These are phyloP conservation scores for Saccharomycopsis sp. DNA, from an alignment of 805 yeast species.

Conservation along the genomic window DNA sequence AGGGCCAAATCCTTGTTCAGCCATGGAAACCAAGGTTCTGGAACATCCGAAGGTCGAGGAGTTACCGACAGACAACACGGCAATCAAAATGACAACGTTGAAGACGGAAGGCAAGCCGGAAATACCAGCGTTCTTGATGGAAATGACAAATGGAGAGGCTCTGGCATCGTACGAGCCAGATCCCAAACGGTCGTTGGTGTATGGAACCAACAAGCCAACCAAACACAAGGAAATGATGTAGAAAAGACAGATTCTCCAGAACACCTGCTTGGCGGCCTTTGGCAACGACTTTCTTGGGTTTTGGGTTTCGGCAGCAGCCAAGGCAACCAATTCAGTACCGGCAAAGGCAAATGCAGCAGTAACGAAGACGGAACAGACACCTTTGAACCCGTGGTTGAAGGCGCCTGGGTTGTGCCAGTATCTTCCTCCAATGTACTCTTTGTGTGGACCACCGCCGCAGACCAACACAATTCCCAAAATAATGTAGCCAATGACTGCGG, in stretches of 20 bases:
- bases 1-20: conserved; percentile 60
- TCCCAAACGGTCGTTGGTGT: conserved; percentile 36
- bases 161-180: conserved; percentile 50
- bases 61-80: conserved; percentile 67
- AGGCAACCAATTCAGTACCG: conserved; percentile 67
- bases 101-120: conserved; percentile 56
- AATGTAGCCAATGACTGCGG: conserved; percentile 43
- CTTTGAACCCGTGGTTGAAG: conserved; percentile 52
- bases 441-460: conserved; percentile 49
- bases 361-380: conserved; percentile 65
- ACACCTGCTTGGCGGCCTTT: conserved; percentile 70
- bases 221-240: conserved; percentile 53
- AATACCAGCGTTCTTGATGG: conserved; percentile 58
- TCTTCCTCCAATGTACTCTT: conserved; percentile 42
- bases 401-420: conserved; percentile 52
- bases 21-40: conserved; percentile 56
- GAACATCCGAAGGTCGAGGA: conserved; percentile 66
- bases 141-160: conserved; percentile 76
- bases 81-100: conserved; percentile 61
- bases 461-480: conserved; percentile 40
- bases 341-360: conserved; percentile 74
- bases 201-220: conserved; percentile 71
- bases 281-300: conserved; percentile 66
- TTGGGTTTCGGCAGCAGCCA: conserved; percentile 71
- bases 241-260: conserved; percentile 72